These are phyloP conservation scores for Coemansia sp. DNA, from an alignment of 192 early-diverging fungal species.

Conservation along the genomic window DNA sequence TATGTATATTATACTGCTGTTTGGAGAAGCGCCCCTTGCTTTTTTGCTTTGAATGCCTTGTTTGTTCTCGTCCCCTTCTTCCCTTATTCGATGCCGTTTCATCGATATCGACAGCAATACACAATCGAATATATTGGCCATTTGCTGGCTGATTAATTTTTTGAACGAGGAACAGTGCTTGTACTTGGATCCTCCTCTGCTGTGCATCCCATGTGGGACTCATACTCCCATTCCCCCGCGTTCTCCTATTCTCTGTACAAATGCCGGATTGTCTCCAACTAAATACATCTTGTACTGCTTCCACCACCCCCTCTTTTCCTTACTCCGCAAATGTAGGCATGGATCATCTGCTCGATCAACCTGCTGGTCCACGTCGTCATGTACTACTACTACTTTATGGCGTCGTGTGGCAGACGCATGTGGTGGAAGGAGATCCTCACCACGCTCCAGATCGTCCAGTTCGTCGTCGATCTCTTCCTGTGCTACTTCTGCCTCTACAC, in stretches of 20 bases:
- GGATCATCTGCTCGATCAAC: slow-evolving; percentile 67
- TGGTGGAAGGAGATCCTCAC: slow-evolving; percentile 97
- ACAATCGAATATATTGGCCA: not conserved
- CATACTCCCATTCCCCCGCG: too few relatives aligned
- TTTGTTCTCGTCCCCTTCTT: slow-evolving; percentile 1
- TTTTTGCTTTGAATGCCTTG: not conserved
- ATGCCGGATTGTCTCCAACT: not conserved
- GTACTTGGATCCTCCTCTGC: not conserved
- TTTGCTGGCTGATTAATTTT: not conserved
- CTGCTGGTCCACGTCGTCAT: slow-evolving; percentile 89
- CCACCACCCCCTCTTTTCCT: too few relatives aligned
- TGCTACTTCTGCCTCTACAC: slow-evolving; percentile 87
- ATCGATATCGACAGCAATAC: not conserved
- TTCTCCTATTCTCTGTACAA: not conserved
- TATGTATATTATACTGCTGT: slow-evolving; percentile 9
- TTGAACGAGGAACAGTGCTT: too few relatives aligned
- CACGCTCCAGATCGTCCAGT: slow-evolving; percentile 91
- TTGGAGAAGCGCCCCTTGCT: not conserved
- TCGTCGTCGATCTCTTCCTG: slow-evolving; percentile 80
- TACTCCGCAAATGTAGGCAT: slow-evolving; percentile 32
- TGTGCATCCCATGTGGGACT: slow-evolving; percentile 5
- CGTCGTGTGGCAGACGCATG: slow-evolving; percentile 71
- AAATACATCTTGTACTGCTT: too few relatives aligned
- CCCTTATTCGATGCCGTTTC: not conserved
- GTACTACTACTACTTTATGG: slow-evolving; percentile 91